Evolutionary conservation across 768 basidiomycete genomes (phyloP).

Genomic region (Psilocybe cyanescens): DNA sequence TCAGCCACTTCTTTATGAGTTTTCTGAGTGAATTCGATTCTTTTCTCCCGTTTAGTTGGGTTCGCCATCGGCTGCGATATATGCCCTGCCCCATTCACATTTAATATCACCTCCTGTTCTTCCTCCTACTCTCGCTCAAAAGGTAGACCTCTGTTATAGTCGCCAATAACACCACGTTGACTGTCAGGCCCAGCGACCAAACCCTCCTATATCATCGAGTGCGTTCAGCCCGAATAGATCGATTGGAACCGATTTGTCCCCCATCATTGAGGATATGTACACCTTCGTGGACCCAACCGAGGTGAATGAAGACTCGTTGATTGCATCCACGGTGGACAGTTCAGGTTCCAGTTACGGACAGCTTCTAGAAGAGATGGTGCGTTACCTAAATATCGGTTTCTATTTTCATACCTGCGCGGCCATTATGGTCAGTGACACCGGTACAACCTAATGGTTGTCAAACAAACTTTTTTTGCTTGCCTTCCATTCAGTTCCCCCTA

Average conservation of each 20-base stretch:
- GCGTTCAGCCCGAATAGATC: constrained; percentile 21
- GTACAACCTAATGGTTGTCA: neutral
- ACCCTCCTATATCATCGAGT: constrained; percentile 13
- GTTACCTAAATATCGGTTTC: neutral
- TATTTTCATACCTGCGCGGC: neutral
- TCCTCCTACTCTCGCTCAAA: neutral
- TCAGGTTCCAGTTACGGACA: constrained; percentile 34
- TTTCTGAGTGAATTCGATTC: neutral
- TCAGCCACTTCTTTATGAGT: neutral
- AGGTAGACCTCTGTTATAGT: neutral
- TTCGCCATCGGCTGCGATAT: constrained; percentile 9
- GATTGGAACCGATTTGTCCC: constrained; percentile 38
- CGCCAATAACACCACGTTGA: neutral
- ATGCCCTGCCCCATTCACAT: constrained; percentile 6
- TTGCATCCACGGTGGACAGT: constrained; percentile 20
- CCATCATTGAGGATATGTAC: constrained; percentile 39
- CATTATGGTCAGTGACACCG: neutral
- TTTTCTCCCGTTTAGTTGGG: neutral
- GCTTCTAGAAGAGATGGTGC: constrained; percentile 23
- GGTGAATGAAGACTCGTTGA: constrained; percentile 7
- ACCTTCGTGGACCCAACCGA: constrained; percentile 21
- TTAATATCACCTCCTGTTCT: neutral
- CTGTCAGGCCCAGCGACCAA: constrained; percentile 14
- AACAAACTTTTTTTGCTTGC: neutral
- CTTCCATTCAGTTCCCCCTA: neutral